Percentiles rank a stretch among this genome's conserved stretches.
These are phyloP conservation scores for Dendrocalamus sinicus DNA, from an alignment of 176 grass and related monocot genomes.

Conservation along the genomic window DNA sequence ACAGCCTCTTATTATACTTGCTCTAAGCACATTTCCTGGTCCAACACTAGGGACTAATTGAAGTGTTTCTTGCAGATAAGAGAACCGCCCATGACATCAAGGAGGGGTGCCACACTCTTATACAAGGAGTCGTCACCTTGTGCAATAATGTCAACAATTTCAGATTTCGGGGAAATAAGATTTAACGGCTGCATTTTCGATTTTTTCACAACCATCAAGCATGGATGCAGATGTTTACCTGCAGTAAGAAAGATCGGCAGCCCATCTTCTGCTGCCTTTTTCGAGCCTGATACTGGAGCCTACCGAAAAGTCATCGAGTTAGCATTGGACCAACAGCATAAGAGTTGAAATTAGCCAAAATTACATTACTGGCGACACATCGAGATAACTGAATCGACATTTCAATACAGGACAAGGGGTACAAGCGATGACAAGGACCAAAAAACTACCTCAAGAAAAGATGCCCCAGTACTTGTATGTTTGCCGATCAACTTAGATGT, in stretches of 20 bases:
- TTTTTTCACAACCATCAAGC: constrained; percentile 3
- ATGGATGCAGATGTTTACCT: constrained; percentile 52
- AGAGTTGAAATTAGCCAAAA: constrained; percentile 1
- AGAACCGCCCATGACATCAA: constrained; percentile 86
- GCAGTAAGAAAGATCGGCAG: constrained; percentile 87
- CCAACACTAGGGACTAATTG: not conserved
- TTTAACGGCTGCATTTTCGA: not conserved
- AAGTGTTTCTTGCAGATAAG: constrained; percentile 25
- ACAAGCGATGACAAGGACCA: constrained; percentile 41
- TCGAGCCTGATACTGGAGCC: constrained; percentile 96
- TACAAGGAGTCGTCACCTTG: constrained; percentile 79
- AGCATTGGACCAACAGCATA: constrained; percentile 30
- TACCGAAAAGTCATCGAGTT: constrained; percentile 58
- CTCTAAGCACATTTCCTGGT: constrained; percentile 30
- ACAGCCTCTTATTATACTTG: no score
- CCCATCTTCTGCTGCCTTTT: constrained; percentile 95
- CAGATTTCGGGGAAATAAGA: constrained; percentile 19
- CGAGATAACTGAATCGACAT: constrained; percentile 19
- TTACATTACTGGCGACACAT: constrained; percentile 18
- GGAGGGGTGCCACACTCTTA: constrained; percentile 66
- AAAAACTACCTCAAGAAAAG: constrained; percentile 80
- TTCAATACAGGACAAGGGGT: constrained; percentile 16
- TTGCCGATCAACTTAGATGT: constrained; percentile 74
- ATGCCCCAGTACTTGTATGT: constrained; percentile 64
- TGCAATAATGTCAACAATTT: constrained; percentile 38